Conservation (phyloP, 2,329 filamentous ascomycete genomes). For the Colletotrichum lupini region DNA sequence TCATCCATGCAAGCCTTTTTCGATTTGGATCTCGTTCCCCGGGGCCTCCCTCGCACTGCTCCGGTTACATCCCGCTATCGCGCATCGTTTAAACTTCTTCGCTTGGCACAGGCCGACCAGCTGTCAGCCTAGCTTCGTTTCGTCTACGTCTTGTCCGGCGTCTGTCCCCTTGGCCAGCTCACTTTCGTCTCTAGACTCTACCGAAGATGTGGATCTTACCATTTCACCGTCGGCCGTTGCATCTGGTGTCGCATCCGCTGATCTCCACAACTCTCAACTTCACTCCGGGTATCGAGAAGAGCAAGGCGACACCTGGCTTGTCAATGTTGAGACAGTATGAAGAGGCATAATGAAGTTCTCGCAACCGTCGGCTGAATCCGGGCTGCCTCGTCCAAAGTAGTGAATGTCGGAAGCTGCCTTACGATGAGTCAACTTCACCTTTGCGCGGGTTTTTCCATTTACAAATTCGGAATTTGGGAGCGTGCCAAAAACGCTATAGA, state of each 20-base stretch:
- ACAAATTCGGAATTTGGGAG: not conserved
- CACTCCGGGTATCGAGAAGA: not conserved
- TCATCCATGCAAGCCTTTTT: not conserved
- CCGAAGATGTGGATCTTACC: not conserved
- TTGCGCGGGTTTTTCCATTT: not conserved
- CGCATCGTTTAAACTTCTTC: constrained; percentile 19
- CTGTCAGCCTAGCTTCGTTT: constrained; percentile 30
- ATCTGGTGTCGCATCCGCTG: not conserved
- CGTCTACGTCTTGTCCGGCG: constrained; percentile 22
- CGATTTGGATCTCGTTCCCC: not conserved
- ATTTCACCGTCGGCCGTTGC: not conserved
- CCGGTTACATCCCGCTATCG: constrained; percentile 5
- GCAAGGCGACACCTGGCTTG: not conserved
- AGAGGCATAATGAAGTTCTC: not conserved
- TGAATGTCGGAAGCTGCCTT: not conserved
- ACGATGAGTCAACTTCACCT: too few species aligned
- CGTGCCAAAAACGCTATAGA: not conserved
- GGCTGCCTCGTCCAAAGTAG: not conserved
- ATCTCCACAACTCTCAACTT: too few species aligned
- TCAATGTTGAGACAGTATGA: not conserved
- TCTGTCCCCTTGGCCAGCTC: constrained; percentile 21
- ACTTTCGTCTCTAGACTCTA: not conserved
- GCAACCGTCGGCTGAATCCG: not conserved
- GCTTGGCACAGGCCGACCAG: constrained; percentile 2
- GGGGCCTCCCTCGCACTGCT: constrained; percentile 3